Conservation (phyloP, 306 rosid genomes). For the Glycyrrhiza uralensis region DNA sequence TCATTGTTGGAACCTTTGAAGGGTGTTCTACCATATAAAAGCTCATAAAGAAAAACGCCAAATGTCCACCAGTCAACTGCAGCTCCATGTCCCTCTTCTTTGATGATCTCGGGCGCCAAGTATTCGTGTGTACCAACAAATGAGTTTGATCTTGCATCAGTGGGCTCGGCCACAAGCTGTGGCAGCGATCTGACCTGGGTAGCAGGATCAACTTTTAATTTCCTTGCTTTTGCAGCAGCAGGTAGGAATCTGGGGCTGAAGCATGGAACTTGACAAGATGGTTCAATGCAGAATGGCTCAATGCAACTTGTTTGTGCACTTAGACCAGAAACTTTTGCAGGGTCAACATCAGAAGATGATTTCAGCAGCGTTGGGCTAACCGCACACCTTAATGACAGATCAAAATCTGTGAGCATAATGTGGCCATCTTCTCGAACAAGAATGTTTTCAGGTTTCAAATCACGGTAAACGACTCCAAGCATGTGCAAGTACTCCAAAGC, state of each 20-base stretch:
- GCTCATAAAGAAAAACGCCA: conserved; percentile 78
- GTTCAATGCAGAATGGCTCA: conserved; percentile 47
- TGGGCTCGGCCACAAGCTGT: conserved; percentile 83
- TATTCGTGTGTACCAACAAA: conserved; percentile 88
- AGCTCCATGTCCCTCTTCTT: conserved; percentile 83
- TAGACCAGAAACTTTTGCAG: conserved; percentile 36
- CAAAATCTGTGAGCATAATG: conserved; percentile 87
- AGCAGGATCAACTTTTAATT: conserved; percentile 43
- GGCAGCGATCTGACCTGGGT: conserved; percentile 62
- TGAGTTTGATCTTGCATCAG: conserved; percentile 77
- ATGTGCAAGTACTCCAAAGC: conserved; percentile 82
- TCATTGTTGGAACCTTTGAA: conserved; percentile 63
- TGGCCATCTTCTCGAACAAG: conserved; percentile 87
- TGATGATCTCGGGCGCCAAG: conserved; percentile 86
- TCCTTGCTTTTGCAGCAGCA: conserved; percentile 52
- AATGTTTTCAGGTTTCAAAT: conserved; percentile 78
- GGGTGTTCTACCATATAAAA: conserved; percentile 70
- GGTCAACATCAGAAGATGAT: conserved; percentile 39
- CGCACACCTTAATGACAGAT: conserved; percentile 69
- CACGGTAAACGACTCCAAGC: conserved; percentile 85
- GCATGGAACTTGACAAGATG: conserved; percentile 61
- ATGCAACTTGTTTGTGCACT: conserved; percentile 39
- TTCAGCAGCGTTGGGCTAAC: conserved; percentile 69
- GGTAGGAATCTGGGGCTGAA: conserved; percentile 71
- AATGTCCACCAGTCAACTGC: conserved; percentile 96